Percentiles rank a stretch among this genome's conserved stretches.
Evolutionary conservation across 1,284 basidiomycete genomes (phyloP).

Genomic region (Pascua guehoae): DNA sequence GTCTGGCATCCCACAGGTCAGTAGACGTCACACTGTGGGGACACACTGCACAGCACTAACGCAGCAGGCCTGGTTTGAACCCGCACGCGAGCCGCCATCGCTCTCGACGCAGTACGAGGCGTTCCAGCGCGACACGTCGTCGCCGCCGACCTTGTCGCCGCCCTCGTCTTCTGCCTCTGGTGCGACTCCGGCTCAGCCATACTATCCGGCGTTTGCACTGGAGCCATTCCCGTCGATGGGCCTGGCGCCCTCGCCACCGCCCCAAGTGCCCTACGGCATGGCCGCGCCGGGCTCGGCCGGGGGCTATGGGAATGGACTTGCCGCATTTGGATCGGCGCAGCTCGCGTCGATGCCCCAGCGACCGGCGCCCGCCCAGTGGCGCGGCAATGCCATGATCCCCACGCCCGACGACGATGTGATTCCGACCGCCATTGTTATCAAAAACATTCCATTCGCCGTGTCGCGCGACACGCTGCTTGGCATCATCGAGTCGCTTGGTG

Average conservation of each 20-base stretch:
- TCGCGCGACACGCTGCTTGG: constrained; percentile 91
- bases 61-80: constrained; percentile 42
- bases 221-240: constrained; percentile 29
- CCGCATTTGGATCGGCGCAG: constrained; percentile 30
- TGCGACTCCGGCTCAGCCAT: constrained; percentile 17
- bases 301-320: constrained; percentile 22
- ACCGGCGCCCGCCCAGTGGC: constrained; percentile 5
- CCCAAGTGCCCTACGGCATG: constrained; percentile 25
- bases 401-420: constrained; percentile 75
- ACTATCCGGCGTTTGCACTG: constrained; percentile 14
- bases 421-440: constrained; percentile 98
- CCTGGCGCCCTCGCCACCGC: constrained; percentile 40
- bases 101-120: constrained; percentile 25
- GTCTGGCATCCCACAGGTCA: constrained; percentile 39
- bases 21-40: constrained; percentile 6
- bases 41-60: neutral
- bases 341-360: constrained; percentile 20
- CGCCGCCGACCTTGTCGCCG: constrained; percentile 41
- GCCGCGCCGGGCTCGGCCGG: constrained; percentile 21
- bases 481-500: constrained; percentile 91
- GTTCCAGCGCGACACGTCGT: constrained; percentile 32
- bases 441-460: constrained; percentile 99
- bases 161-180: constrained; percentile 39
- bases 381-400: constrained; percentile 8
- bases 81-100: constrained; percentile 13